phyloP scores from a whole-genome alignment of 768 basidiomycete species.

The Phlebiopsis gigantea region DNA sequence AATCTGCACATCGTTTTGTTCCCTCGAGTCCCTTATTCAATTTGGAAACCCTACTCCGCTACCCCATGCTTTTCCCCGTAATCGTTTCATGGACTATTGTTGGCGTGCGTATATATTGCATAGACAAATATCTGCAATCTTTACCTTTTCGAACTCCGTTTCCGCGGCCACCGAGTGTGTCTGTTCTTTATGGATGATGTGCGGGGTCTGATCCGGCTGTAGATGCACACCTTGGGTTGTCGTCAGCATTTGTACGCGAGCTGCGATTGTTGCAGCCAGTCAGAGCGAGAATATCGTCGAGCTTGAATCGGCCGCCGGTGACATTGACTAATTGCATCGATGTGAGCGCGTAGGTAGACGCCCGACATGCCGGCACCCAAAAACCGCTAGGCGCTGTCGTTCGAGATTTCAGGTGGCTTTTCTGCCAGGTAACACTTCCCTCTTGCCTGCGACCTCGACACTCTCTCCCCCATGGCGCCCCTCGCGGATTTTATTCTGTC shows the following conservation, averaged over 20 bases:
- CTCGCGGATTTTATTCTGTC: slow-evolving; percentile 70
- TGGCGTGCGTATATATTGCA: slow-evolving; percentile 7
- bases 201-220: neutral
- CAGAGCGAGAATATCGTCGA: neutral
- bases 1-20: slow-evolving; percentile 1
- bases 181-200: neutral
- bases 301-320: neutral
- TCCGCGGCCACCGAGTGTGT: neutral
- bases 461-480: slow-evolving; percentile 50
- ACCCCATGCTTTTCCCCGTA: neutral
- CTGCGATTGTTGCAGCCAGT: neutral
- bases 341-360: slow-evolving; percentile 1
- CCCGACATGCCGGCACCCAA: slow-evolving; percentile 15
- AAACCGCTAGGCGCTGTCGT: slow-evolving; percentile 20
- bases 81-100: slow-evolving; percentile 2
- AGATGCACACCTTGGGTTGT: neutral
- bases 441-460: slow-evolving; percentile 15
- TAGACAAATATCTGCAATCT: neutral
- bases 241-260: neutral
- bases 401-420: slow-evolving; percentile 16
- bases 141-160: neutral
- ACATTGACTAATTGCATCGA: neutral
- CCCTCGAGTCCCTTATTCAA: neutral
- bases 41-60: neutral
- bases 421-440: slow-evolving; percentile 7